Conservation (phyloP, 441 rosid species). For the Populus hybrid region DNA sequence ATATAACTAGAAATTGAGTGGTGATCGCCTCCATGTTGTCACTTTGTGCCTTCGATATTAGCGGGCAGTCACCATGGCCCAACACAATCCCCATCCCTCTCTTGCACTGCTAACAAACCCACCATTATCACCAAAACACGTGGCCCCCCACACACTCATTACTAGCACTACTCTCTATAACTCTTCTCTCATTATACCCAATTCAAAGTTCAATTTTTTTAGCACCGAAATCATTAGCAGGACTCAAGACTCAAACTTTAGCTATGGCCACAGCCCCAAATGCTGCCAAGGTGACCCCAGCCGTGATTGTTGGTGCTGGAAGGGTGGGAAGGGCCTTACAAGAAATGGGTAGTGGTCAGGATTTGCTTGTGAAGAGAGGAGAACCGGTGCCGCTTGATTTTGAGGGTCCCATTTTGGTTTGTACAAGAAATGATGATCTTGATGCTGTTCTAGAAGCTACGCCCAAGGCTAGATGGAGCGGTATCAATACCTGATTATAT, state of each 20-base stretch:
- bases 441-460: slow-evolving; percentile 82
- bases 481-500: slow-evolving; percentile 32
- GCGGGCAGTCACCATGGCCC: slow-evolving; percentile 1
- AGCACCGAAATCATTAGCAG: slow-evolving; percentile 15
- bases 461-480: slow-evolving; percentile 81
- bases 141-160: slow-evolving; percentile 20
- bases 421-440: slow-evolving; percentile 93
- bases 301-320: slow-evolving; percentile 90
- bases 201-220: slow-evolving; percentile 21
- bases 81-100: background rate
- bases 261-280: slow-evolving; percentile 38
- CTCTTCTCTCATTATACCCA: slow-evolving; percentile 18
- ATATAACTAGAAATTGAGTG: slow-evolving; percentile 22
- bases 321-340: slow-evolving; percentile 83
- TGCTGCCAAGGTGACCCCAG: slow-evolving; percentile 60
- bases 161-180: slow-evolving; percentile 11
- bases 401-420: slow-evolving; percentile 85
- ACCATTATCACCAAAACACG: background rate
- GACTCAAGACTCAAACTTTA: slow-evolving; percentile 25
- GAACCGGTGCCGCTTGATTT: slow-evolving; percentile 79
- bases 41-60: background rate
- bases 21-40: background rate
- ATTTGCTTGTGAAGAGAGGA: slow-evolving; percentile 84
- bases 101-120: background rate
- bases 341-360: slow-evolving; percentile 78